Evolutionary conservation across 78 protist species (phyloP).

Genomic region (Dictyostelium discoideum): DNA sequence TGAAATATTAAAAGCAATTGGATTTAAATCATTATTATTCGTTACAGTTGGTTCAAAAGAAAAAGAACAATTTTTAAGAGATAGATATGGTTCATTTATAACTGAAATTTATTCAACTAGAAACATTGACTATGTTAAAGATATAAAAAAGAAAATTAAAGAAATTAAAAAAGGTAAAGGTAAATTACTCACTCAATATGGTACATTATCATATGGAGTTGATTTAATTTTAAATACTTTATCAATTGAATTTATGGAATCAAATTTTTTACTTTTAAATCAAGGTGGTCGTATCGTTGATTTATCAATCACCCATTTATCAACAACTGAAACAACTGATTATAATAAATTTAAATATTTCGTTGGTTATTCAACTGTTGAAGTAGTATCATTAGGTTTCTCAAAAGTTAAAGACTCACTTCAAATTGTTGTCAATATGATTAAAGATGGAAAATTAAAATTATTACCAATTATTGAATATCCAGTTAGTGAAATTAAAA

Average conservation of each 20-base stretch:
- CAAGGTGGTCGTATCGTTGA: too few relatives aligned
- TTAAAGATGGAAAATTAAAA: not conserved
- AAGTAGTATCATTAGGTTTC: not conserved
- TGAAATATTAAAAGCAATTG: conserved; percentile 68
- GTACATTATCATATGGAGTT: not conserved
- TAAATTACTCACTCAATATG: not conserved
- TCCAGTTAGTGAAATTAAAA: not conserved
- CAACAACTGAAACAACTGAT: not conserved
- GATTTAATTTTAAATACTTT: too few relatives aligned
- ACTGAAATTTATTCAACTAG: too few relatives aligned
- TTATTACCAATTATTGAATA: not conserved
- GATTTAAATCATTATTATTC: conserved; percentile 23
- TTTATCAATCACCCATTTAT: not conserved
- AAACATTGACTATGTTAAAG: too few relatives aligned
- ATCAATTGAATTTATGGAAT: not conserved
- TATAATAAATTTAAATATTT: not conserved
- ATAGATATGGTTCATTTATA: not conserved
- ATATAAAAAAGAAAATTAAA: too few relatives aligned
- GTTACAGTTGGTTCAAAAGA: conserved; percentile 48
- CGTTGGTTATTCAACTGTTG: not conserved
- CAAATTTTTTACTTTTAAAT: not conserved
- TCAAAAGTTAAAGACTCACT: not conserved
- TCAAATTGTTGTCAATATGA: not conserved
- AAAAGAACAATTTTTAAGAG: not conserved
- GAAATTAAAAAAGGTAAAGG: too few relatives aligned